Conservation (phyloP, 306 rosid species). For the Dalbergia cultrata region DNA sequence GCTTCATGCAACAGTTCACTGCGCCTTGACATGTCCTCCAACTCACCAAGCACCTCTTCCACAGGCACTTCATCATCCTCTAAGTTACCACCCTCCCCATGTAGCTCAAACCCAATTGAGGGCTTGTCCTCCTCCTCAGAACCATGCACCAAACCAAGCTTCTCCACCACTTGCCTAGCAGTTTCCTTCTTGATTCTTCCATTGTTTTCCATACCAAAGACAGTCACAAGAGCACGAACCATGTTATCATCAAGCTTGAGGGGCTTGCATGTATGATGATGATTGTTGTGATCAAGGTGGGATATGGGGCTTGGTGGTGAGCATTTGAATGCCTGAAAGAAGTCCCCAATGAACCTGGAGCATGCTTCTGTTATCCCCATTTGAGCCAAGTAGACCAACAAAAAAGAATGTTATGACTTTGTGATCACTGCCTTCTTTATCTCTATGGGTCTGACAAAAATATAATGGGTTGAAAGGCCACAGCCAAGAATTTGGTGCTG, state of each 20-base stretch:
- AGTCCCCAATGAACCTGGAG: slow-evolving; percentile 66
- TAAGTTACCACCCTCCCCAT: slow-evolving; percentile 37
- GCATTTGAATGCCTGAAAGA: slow-evolving; percentile 59
- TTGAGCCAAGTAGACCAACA: slow-evolving; percentile 7
- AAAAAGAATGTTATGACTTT: not conserved
- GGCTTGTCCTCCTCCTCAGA: slow-evolving; percentile 48
- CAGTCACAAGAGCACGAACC: slow-evolving; percentile 73
- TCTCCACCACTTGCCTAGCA: slow-evolving; percentile 72
- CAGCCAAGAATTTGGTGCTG: not conserved
- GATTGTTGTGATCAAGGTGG: slow-evolving; percentile 21
- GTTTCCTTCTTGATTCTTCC: slow-evolving; percentile 87
- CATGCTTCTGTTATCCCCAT: slow-evolving; percentile 77
- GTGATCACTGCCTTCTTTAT: not conserved
- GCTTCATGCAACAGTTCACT: slow-evolving; percentile 71
- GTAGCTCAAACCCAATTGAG: slow-evolving; percentile 55
- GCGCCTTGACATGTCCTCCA: slow-evolving; percentile 58
- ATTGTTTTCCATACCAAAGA: slow-evolving; percentile 84
- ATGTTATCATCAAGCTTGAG: slow-evolving; percentile 61
- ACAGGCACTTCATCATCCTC: slow-evolving; percentile 61
- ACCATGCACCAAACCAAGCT: slow-evolving; percentile 69
- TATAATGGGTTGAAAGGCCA: not conserved
- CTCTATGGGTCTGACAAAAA: not conserved
- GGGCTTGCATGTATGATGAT: slow-evolving; percentile 22
- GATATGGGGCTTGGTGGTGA: slow-evolving; percentile 44
- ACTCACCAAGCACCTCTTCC: slow-evolving; percentile 71